Base-by-base conservation (phyloP, 768 basidiomycete species). In the Leucocoprinus sp. region DNA sequence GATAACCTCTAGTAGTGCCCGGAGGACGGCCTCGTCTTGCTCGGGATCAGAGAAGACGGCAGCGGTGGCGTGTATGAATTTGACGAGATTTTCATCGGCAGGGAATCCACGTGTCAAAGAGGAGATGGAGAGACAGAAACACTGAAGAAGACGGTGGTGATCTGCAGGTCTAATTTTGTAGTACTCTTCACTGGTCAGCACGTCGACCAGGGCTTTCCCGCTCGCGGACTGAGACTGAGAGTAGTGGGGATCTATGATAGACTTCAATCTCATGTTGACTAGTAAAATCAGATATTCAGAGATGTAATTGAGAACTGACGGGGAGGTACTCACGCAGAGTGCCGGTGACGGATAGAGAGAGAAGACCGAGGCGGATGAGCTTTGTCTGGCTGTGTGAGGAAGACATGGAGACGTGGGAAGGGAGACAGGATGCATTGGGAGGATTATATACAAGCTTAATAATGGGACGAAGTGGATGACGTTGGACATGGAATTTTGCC, bases 71-170 rank as follows among this genome's bases (percentile, higher is more conserved):
- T 48, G 42, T n/a, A 48, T 41, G 37, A 48, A 48, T 22, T 48
- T 48, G 14, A 35, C 39, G 14, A 48, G 39, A 33, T 48, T 48
- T 3, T 15, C 23, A 17, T 48, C 33, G 15, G 39, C 11, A 12
- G 46, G 46, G 22, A 48, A 48, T 14, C 46, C 39, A 27, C 36
- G 33, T 14, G 39, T 36, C 3, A 48, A 26, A 5, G 46, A 48
- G 18, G 46, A 48, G 26, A 48, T 42, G 18, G 46, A 41, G 39
- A 48, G 46, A 33, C 46, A 48, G 46, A 48, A 48, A 9, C 46
- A 48, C 28, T 48, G 46, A 21, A 48, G 46, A 17, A 31, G 46
- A 24, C 46, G 46, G 15, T 29, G 46, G 29, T 48, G 34, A 24
- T 48, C 46, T 12, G 2, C 24, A 18, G 33, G 17, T 24, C 34